These are phyloP conservation scores for Pseudogymnoascus sp. DNA, from an alignment of 2,329 filamentous ascomycete genomes.

Conservation along the genomic window DNA sequence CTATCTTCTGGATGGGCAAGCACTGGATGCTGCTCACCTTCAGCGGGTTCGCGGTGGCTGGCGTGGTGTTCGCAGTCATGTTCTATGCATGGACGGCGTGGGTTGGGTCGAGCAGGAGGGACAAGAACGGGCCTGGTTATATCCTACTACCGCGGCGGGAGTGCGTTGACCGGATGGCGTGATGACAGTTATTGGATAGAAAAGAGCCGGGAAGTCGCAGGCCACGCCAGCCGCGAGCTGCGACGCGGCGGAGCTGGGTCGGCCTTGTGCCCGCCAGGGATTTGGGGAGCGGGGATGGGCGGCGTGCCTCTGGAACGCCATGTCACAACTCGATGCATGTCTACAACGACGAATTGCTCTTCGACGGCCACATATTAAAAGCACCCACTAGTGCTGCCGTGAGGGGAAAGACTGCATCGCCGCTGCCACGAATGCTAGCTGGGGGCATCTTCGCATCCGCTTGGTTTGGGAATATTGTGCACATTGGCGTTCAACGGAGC, in stretches of 20 bases:
- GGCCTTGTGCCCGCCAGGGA: not conserved
- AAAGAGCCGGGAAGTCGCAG: not conserved
- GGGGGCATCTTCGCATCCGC: not conserved
- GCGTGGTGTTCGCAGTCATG: conserved; percentile 16
- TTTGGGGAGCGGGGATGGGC: not conserved
- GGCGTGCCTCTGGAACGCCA: not conserved
- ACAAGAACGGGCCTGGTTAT: not conserved
- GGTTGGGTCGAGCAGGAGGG: not conserved
- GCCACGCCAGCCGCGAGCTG: not conserved
- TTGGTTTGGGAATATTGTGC: not conserved
- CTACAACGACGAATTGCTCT: conserved; percentile 3
- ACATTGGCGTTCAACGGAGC: conserved; percentile 1
- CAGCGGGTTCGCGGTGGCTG: conserved; percentile 26
- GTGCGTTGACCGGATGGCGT: not conserved
- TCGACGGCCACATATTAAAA: not conserved
- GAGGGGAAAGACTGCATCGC: not conserved
- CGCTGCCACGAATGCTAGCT: not conserved
- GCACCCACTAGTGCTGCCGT: not conserved
- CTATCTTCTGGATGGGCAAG: conserved; percentile 41
- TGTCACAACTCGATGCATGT: not conserved
- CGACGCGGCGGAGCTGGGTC: not conserved
- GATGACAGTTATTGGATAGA: not conserved
- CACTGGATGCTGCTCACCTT: conserved; percentile 32
- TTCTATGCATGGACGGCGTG: not conserved
- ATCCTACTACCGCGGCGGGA: not conserved